phyloP scores from a whole-genome alignment of 2,329 filamentous ascomycete species.

The Trichoderma gracile region DNA sequence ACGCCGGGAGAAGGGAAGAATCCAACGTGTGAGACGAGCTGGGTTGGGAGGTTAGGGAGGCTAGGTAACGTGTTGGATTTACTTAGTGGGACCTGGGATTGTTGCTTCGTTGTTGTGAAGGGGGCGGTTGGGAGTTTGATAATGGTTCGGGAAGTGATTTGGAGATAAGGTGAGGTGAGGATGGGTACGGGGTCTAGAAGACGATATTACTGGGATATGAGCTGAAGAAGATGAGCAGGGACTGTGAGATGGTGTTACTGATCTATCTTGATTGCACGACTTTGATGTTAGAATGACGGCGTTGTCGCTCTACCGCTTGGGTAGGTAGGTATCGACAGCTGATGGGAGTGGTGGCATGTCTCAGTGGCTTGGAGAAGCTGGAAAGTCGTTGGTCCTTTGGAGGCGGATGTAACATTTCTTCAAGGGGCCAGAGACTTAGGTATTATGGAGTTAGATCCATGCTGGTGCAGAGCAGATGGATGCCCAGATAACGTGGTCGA shows the following conservation, averaged over 20 bases:
- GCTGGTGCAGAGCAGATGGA: background rate
- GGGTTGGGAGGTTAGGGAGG: background rate
- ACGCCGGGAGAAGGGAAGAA: conserved; percentile 23
- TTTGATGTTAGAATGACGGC: background rate
- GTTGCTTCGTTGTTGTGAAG: conserved; percentile 5
- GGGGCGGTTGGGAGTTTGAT: background rate
- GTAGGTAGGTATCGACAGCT: background rate
- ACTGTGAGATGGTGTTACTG: no score
- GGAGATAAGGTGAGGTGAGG: background rate
- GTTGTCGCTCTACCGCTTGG: no score
- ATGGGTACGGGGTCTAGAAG: background rate
- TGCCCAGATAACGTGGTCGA: background rate
- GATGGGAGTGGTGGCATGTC: background rate
- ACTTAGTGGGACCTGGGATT: conserved; percentile 16
- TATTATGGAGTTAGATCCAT: background rate
- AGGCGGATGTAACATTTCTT: conserved; percentile 24
- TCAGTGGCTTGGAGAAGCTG: no score
- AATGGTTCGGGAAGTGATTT: background rate
- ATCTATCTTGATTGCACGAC: background rate
- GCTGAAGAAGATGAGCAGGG: background rate
- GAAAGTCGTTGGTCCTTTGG: background rate
- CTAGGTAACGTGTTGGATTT: conserved; percentile 8
- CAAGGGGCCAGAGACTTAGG: background rate
- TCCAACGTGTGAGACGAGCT: conserved; percentile 25
- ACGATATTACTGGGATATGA: background rate